A percentile compares a stretch with the other conserved stretches of the same genome.
phyloP scores from a whole-genome alignment of 164 flowering plant species.

The Vitis labrusca region DNA sequence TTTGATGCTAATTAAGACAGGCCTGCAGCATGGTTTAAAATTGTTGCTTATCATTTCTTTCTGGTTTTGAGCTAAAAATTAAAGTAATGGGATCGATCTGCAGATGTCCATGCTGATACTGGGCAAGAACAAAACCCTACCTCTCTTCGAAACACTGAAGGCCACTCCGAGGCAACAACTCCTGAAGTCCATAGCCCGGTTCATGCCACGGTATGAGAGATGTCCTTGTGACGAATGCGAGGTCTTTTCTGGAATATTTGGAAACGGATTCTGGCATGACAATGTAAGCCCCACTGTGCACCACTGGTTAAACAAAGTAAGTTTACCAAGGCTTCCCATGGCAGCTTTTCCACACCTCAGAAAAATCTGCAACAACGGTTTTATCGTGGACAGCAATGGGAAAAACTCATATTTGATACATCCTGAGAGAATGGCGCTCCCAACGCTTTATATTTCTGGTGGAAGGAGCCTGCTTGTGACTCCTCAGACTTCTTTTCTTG shows the following conservation, averaged over 20 bases:
- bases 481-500: slow-evolving; percentile 54
- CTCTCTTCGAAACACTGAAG: slow-evolving; percentile 26
- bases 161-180: slow-evolving; percentile 30
- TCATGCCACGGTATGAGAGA: slow-evolving; percentile 55
- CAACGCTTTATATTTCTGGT: slow-evolving; percentile 57
- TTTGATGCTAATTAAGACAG: too few relatives aligned
- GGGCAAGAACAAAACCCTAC: slow-evolving; percentile 37
- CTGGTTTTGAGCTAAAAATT: not conserved
- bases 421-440: slow-evolving; percentile 58
- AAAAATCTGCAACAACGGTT: slow-evolving; percentile 52
- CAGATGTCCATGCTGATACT: slow-evolving; percentile 52
- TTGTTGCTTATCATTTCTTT: not conserved
- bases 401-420: slow-evolving; percentile 44
- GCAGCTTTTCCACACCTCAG: slow-evolving; percentile 56
- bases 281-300: slow-evolving; percentile 51
- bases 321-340: slow-evolving; percentile 45
- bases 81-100: not conserved
- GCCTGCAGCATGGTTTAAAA: too few relatives aligned
- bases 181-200: slow-evolving; percentile 39
- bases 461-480: slow-evolving; percentile 49
- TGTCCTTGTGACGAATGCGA: slow-evolving; percentile 57
- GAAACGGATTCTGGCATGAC: slow-evolving; percentile 56
- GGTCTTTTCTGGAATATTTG: slow-evolving; percentile 59
- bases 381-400: slow-evolving; percentile 46
- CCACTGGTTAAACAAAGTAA: slow-evolving; percentile 42